A percentile compares a stretch with the other conserved stretches of the same genome.
Conservation (phyloP, 2,329 filamentous ascomycete species). For the Davidsoniella virescens region DNA sequence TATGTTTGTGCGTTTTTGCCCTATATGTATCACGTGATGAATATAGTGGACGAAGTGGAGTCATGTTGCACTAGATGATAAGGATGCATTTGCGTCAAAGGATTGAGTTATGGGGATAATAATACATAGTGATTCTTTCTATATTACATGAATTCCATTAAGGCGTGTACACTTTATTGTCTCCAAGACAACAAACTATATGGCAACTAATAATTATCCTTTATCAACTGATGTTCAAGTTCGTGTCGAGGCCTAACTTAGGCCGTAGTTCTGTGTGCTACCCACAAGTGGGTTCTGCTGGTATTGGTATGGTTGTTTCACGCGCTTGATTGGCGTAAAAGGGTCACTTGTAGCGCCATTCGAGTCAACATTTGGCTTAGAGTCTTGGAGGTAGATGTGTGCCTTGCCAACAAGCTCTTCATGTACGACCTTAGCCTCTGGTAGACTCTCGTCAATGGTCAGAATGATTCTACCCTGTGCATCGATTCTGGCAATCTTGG, state of each 20-base stretch:
- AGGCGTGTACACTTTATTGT: not conserved
- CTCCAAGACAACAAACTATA: not conserved
- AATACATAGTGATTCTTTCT: slow-evolving; percentile 6
- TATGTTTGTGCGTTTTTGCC: slow-evolving; percentile 7
- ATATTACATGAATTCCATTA: slow-evolving; percentile 10
- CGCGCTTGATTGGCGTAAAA: not conserved
- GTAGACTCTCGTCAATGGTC: slow-evolving; percentile 24
- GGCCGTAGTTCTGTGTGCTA: slow-evolving; percentile 24
- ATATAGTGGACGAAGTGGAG: too few relatives aligned
- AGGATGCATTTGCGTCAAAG: not conserved
- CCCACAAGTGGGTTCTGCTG: slow-evolving; percentile 17
- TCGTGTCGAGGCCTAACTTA: slow-evolving; percentile 15
- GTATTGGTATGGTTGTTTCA: slow-evolving; percentile 1
- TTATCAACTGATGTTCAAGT: too few relatives aligned
- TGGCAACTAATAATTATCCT: too few relatives aligned
- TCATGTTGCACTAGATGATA: not conserved
- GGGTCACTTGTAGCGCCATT: not conserved
- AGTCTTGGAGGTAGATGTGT: slow-evolving; percentile 19
- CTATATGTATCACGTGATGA: slow-evolving; percentile 4
- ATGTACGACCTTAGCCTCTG: slow-evolving; percentile 27
- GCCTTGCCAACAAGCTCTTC: slow-evolving; percentile 28
- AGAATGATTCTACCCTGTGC: slow-evolving; percentile 34
- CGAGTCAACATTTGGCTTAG: not conserved
- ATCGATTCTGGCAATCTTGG: slow-evolving; percentile 29
- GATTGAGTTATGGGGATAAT: not conserved